phyloP scores from a whole-genome alignment of 345 rosid genomes.

The Reutealis trisperma region DNA sequence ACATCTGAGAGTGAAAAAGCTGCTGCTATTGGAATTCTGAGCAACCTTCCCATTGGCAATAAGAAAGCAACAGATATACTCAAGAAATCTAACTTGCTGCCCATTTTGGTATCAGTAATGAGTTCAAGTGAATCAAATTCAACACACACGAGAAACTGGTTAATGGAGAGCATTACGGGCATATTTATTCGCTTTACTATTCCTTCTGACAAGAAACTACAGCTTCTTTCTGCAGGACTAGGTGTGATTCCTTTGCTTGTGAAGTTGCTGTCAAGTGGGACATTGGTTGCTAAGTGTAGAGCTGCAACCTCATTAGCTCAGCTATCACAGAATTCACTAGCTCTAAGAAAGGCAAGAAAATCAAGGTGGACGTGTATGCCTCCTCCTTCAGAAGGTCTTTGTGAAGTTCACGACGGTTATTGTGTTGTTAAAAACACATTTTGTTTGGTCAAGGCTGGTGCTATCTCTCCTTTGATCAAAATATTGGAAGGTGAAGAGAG shows the following conservation, averaged over 20 bases:
- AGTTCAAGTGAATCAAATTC: constrained; percentile 26
- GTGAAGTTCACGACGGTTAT: constrained; percentile 54
- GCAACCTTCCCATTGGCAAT: constrained; percentile 48
- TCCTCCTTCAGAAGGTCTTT: constrained; percentile 41
- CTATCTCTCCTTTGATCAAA: constrained; percentile 46
- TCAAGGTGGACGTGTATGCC: constrained; percentile 48
- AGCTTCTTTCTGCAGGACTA: constrained; percentile 49
- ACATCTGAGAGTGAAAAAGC: constrained; percentile 44
- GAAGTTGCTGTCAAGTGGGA: constrained; percentile 47
- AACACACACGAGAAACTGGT: constrained; percentile 15
- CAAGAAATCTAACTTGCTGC: constrained; percentile 43
- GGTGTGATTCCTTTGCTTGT: constrained; percentile 60
- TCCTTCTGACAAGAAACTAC: constrained; percentile 63
- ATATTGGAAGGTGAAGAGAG: constrained; percentile 47
- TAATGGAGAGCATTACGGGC: constrained; percentile 50
- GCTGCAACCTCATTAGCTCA: constrained; percentile 68
- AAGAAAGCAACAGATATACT: constrained; percentile 54
- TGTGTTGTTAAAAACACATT: constrained; percentile 53
- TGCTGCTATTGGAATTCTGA: constrained; percentile 60
- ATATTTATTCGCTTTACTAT: constrained; percentile 52
- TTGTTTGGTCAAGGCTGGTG: constrained; percentile 66
- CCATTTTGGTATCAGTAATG: constrained; percentile 43
- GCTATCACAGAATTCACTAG: constrained; percentile 54
- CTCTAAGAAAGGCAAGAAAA: constrained; percentile 46
- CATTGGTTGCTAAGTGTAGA: constrained; percentile 43